These are phyloP conservation scores for Exserohilum turcica DNA, from an alignment of 2,329 filamentous ascomycete species.

Conservation along the genomic window DNA sequence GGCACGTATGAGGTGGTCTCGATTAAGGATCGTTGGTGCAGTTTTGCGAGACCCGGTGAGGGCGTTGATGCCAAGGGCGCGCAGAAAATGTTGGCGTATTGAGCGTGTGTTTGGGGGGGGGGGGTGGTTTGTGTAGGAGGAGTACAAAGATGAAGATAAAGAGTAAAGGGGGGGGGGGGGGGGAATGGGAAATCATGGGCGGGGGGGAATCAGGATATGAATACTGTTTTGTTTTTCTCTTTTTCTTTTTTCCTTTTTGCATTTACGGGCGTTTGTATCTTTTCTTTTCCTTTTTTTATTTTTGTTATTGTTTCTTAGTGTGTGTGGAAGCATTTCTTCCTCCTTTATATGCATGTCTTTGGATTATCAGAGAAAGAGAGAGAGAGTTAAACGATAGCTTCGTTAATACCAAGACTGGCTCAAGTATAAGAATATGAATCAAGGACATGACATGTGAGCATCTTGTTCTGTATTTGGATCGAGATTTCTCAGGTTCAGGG, in stretches of 20 bases:
- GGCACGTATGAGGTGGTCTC: constrained; percentile 97
- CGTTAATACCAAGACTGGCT: not conserved
- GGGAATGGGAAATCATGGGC: not conserved
- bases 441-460: not conserved
- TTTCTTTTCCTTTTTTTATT: not conserved
- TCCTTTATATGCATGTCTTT: not conserved
- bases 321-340: not conserved
- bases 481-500: not conserved
- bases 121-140: too few relatives aligned
- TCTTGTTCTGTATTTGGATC: not conserved
- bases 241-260: not conserved
- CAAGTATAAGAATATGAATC: too few relatives aligned
- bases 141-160: too few relatives aligned
- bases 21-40: constrained; percentile 92
- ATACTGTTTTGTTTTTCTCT: not conserved
- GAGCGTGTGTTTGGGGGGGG: not conserved
- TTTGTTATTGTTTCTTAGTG: not conserved
- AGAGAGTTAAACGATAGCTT: not conserved
- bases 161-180: not conserved
- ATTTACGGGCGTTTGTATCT: not conserved
- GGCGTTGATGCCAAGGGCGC: constrained; percentile 35
- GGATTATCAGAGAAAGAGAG: not conserved
- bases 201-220: not conserved
- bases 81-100: constrained; percentile 50
- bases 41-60: constrained; percentile 75